Conservation (phyloP, 495 filamentous ascomycete species). For the Antarctomyces pellizariae region DNA sequence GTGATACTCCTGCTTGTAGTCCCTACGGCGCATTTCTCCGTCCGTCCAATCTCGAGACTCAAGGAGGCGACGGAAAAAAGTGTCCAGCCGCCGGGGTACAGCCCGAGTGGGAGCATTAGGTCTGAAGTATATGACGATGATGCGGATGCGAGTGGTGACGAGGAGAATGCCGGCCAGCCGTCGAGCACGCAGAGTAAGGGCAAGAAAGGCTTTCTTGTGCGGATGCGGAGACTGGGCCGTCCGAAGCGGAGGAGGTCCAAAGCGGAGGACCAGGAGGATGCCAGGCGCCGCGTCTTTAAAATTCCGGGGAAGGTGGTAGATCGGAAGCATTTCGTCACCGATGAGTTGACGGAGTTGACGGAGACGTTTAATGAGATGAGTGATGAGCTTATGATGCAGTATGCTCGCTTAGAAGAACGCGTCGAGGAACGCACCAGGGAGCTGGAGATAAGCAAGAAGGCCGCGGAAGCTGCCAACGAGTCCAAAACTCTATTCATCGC, state of each 20-base stretch:
- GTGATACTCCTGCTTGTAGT: conserved; percentile 41
- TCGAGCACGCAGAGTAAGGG: conserved; percentile 14
- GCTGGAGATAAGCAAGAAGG: conserved; percentile 70
- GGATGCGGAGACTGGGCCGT: conserved; percentile 16
- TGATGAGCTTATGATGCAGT: conserved; percentile 70
- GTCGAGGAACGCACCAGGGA: conserved; percentile 63
- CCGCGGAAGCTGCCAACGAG: conserved; percentile 78
- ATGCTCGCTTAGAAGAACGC: conserved; percentile 59
- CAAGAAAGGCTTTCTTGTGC: conserved; percentile 16
- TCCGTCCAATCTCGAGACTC: conserved; percentile 55
- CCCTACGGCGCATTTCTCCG: conserved; percentile 56
- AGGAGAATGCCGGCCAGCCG: conserved; percentile 3
- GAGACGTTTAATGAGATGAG: conserved; percentile 84
- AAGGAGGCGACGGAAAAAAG: conserved; percentile 59
- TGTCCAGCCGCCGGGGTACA: conserved; percentile 36
- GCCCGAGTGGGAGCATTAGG: conserved; percentile 18
- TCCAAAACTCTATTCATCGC: conserved; percentile 91
- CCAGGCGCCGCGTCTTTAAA: conserved; percentile 37
- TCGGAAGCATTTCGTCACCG: conserved; percentile 48
- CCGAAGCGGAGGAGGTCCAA: conserved; percentile 11
- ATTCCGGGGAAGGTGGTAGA: conserved; percentile 66
- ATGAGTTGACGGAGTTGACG: conserved; percentile 75
- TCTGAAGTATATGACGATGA: conserved; percentile 18
- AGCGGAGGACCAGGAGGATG: conserved; percentile 18
- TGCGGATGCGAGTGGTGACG: conserved; percentile 15